A percentile compares a stretch with the other conserved stretches of the same genome.
Conservation (phyloP, 441 rosid genomes). For the Geranium incanum region DNA sequence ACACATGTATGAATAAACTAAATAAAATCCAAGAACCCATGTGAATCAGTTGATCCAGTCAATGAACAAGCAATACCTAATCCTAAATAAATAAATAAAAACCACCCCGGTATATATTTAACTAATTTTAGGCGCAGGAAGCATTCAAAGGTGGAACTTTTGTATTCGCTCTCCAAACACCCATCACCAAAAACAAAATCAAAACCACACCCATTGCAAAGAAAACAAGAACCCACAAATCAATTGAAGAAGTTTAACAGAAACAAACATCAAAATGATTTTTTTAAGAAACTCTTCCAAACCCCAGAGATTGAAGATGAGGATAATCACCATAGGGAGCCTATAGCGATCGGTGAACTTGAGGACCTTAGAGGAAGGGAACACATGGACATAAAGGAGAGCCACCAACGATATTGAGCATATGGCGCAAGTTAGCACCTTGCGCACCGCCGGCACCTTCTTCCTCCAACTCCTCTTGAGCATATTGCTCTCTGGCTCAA, state of each 20-base stretch:
- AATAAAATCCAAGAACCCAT: background rate
- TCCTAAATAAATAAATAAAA: background rate
- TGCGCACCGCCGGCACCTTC: conserved; percentile 36
- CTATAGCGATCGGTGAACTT: conserved; percentile 39
- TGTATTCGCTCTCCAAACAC: background rate
- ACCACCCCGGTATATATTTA: background rate
- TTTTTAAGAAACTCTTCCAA: background rate
- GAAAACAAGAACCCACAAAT: background rate
- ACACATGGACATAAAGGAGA: conserved; percentile 48
- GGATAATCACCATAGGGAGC: conserved; percentile 33
- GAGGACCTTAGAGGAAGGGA: conserved; percentile 43
- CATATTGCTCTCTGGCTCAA: conserved; percentile 25
- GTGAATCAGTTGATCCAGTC: background rate
- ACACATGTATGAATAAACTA: background rate
- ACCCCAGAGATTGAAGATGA: background rate
- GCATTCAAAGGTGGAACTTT: background rate
- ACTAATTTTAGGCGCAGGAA: background rate
- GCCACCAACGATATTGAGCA: conserved; percentile 48
- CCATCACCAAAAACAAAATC: background rate
- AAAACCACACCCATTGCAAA: background rate
- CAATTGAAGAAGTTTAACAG: background rate
- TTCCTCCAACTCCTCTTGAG: conserved; percentile 44
- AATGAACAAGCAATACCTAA: background rate
- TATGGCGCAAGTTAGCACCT: conserved; percentile 54
- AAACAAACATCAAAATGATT: background rate